Evolutionary conservation across 768 basidiomycete genomes (phyloP).

Genomic region (Tricholoma saponaceum): DNA sequence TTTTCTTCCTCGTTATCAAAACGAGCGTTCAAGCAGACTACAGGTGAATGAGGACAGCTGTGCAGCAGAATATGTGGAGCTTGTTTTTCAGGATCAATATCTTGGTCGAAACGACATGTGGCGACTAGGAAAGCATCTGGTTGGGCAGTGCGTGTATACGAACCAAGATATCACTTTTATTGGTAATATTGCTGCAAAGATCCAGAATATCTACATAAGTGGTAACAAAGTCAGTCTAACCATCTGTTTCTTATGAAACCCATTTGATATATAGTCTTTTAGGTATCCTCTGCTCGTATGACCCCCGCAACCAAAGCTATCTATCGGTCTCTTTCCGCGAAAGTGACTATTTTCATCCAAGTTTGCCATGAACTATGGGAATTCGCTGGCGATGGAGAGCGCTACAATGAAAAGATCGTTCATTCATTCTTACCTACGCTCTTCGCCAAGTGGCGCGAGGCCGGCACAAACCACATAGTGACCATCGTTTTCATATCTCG

Average conservation of each 20-base stretch:
- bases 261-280: constrained; percentile 3
- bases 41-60: constrained; percentile 66
- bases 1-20: neutral
- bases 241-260: constrained; percentile 1
- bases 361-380: constrained; percentile 96
- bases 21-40: constrained; percentile 8
- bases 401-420: constrained; percentile 95
- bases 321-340: constrained; percentile 87
- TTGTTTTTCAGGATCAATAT: constrained; percentile 94
- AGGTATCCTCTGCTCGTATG: constrained; percentile 83
- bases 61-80: constrained; percentile 77
- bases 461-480: constrained; percentile 87
- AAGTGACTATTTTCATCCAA: constrained; percentile 92
- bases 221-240: constrained; percentile 52
- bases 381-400: constrained; percentile 93
- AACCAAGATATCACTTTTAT: constrained; percentile 86
- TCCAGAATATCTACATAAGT: constrained; percentile 71
- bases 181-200: constrained; percentile 77
- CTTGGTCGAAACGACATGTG: constrained; percentile 97
- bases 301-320: constrained; percentile 83
- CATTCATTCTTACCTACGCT: constrained; percentile 93
- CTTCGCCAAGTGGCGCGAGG: constrained; percentile 79
- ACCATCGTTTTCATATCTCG: constrained; percentile 94
- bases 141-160: constrained; percentile 75
- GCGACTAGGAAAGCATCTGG: constrained; percentile 80